Percentiles rank a stretch among this genome's conserved stretches.
These are phyloP conservation scores for Nicotiana tomentosiformis DNA, from an alignment of 257 asterid genomes.

Conservation along the genomic window DNA sequence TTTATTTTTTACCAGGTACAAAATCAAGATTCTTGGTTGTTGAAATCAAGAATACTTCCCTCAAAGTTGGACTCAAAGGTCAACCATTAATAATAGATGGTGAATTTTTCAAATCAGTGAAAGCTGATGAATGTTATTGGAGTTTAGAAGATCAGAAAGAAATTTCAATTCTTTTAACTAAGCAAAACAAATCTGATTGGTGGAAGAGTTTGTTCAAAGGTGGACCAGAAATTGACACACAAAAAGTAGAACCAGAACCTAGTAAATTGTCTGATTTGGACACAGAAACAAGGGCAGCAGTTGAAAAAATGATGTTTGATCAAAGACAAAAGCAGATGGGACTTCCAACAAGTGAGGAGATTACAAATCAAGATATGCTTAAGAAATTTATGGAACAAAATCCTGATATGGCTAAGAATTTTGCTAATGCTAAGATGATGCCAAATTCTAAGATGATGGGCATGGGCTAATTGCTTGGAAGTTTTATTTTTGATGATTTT, in stretches of 20 bases:
- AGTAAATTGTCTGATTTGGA: slow-evolving; percentile 69
- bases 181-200: slow-evolving; percentile 80
- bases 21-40: slow-evolving; percentile 32
- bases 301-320: slow-evolving; percentile 85
- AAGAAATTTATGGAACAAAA: slow-evolving; percentile 51
- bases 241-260: slow-evolving; percentile 72
- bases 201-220: slow-evolving; percentile 84
- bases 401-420: neutral
- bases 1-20: slow-evolving; percentile 1
- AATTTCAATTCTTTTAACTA: slow-evolving; percentile 64
- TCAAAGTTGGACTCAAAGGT: slow-evolving; percentile 40
- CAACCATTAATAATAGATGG: slow-evolving; percentile 40
- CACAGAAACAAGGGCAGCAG: slow-evolving; percentile 70
- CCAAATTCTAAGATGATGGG: neutral
- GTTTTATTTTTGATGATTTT: too few species aligned
- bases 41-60: slow-evolving; percentile 27
- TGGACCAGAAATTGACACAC: slow-evolving; percentile 74
- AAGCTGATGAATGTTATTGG: slow-evolving; percentile 80
- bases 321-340: slow-evolving; percentile 78
- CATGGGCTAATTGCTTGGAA: neutral
- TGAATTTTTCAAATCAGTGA: slow-evolving; percentile 51
- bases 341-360: slow-evolving; percentile 63
- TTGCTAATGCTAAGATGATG: neutral
- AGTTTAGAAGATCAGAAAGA: slow-evolving; percentile 82
- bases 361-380: slow-evolving; percentile 61